A percentile compares a stretch with the other conserved stretches of the same genome.
Evolutionary conservation across 371 early-diverging fungal genomes (phyloP).

Genomic region (Rhizomucor pusillus): DNA sequence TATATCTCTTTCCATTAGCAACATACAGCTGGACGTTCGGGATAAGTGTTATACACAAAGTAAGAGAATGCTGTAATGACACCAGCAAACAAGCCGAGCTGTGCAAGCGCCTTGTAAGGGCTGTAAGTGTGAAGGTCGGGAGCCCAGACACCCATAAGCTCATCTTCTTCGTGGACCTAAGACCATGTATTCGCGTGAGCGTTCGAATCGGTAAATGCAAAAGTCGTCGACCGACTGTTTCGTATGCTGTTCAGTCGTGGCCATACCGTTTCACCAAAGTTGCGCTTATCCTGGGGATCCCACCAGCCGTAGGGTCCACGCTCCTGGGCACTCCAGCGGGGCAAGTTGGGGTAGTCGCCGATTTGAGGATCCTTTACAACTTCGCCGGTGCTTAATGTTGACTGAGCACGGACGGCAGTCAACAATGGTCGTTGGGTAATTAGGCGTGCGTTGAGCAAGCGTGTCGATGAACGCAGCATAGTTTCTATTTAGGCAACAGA

Average conservation of each 20-base stretch:
- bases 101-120: conserved; percentile 52
- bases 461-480: conserved; percentile 37
- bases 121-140: conserved; percentile 61
- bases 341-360: conserved; percentile 66
- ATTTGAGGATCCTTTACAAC: conserved; percentile 60
- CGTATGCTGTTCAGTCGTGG: neutral
- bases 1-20: neutral
- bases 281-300: conserved; percentile 64
- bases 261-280: conserved; percentile 64
- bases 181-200: neutral
- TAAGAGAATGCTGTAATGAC: conserved; percentile 42
- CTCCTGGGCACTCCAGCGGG: conserved; percentile 54
- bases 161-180: conserved; percentile 66
- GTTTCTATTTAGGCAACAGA: no score
- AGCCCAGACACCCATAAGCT: conserved; percentile 60
- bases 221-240: no score
- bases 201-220: conserved; percentile 6
- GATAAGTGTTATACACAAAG: conserved; percentile 42
- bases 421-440: conserved; percentile 30
- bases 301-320: conserved; percentile 59
- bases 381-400: conserved; percentile 46
- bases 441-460: conserved; percentile 37
- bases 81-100: conserved; percentile 39
- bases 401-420: conserved; percentile 40
- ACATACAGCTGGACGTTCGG: conserved; percentile 48